phyloP scores from a whole-genome alignment of 1,139 yeast genomes.

The Blastobotrys illinoisensis region DNA sequence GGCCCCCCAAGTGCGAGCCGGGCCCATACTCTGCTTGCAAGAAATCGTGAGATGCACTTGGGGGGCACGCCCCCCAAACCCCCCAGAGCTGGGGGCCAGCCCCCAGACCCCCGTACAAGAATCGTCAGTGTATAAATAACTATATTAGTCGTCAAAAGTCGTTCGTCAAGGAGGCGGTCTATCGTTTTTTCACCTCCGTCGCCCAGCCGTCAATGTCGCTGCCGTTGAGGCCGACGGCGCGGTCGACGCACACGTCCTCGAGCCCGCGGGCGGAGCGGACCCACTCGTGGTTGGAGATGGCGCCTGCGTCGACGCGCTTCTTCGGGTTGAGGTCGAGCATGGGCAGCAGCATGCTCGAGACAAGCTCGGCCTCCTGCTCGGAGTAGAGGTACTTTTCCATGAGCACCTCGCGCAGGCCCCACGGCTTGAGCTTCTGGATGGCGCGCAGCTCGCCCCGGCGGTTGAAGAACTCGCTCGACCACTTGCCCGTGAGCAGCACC shows the following conservation, averaged over 20 bases:
- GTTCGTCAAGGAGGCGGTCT: neutral
- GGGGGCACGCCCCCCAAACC: too few species aligned
- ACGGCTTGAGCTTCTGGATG: conserved; percentile 59
- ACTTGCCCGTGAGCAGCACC: conserved; percentile 48
- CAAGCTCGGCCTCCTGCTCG: conserved; percentile 47
- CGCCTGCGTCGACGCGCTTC: conserved; percentile 74
- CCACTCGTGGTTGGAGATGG: conserved; percentile 77
- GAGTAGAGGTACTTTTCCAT: conserved; percentile 67
- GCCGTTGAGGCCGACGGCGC: conserved; percentile 60
- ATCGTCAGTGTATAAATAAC: neutral
- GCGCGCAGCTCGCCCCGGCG: conserved; percentile 49
- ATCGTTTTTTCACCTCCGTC: conserved; percentile 30
- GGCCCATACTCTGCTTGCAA: too few species aligned
- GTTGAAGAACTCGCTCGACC: conserved; percentile 50
- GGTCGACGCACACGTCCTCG: conserved; percentile 45
- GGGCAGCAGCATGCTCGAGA: conserved; percentile 62
- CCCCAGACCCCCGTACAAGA: neutral
- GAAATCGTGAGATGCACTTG: too few species aligned
- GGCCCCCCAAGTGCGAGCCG: too few species aligned
- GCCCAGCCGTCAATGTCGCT: conserved; percentile 77
- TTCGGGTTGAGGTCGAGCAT: conserved; percentile 70
- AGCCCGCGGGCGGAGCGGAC: conserved; percentile 56
- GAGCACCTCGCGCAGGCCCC: conserved; percentile 64
- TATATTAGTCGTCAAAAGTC: neutral
- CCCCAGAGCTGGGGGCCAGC: neutral